Base-by-base conservation (phyloP, 805 yeast genomes). In the Dipodascus geniculatus region DNA sequence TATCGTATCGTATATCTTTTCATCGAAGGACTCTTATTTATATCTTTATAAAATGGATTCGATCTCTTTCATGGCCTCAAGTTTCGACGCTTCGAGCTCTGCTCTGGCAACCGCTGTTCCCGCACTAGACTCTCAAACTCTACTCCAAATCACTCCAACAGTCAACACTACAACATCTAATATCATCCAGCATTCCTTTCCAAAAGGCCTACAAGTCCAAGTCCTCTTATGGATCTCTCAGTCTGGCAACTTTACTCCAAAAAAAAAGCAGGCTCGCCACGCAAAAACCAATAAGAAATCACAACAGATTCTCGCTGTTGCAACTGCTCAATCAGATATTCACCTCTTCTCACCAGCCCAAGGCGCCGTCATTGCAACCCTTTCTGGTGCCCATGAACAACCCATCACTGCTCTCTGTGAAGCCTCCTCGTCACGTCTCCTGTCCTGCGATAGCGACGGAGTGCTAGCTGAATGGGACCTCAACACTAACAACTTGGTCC, bases 271-370 rank as follows among this genome's bases (percentile, higher is more conserved):
- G 14, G 44, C 44, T 17, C 44, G 44, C 20, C 44, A 38, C 20
- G 4, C 44, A 11, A 38, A 38, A 38, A 6, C 44, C 4, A 17
- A 17, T 38, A 38, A 38, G 14, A 38, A 38, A n/a, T 4, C 17
- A 11, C 44, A 14, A n/a, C 44, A 38, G 44, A n/a, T 77, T 14
- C 66, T 86, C 16, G 79, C 83, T 2, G 61, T 87, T 42, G 85
- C 88, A 42, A 73, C 85, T 57, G 80, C 78, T 55, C 78, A 76
- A 51, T 96, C 96, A 19, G 66, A 77, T 9, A 67, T 83, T 0
- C 68, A 83, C 59, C 63, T 87, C 9, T 87, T 81, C 64, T 80
- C 90, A 1, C 93, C 95, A 0, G 66, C 77, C 33, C 74, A 77
- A 22, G 81, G 82, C 58, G 77, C 79, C 54, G 70, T 85, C 1